A percentile compares a stretch with the other conserved stretches of the same genome.
Evolutionary conservation across 2,329 filamentous ascomycete species (phyloP).

Genomic region (Sporothrix euskadiensis): DNA sequence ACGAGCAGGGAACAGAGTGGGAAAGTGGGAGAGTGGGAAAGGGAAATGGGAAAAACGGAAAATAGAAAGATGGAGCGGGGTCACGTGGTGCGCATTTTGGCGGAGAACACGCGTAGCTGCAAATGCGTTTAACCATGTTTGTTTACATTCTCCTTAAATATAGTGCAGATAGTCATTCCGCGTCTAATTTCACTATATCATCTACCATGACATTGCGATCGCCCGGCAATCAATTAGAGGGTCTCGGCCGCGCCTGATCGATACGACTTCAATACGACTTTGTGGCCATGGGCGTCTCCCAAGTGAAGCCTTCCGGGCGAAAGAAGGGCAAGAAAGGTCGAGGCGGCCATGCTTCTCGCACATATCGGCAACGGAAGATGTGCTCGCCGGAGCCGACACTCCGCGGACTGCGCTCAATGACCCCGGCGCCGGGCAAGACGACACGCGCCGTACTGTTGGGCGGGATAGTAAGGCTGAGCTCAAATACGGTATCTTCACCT

Average conservation of each 20-base stretch:
- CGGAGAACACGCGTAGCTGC: neutral
- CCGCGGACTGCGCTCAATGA: neutral
- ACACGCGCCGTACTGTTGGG: neutral
- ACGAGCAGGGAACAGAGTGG: neutral
- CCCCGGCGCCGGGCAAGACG: neutral
- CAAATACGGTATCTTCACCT: neutral
- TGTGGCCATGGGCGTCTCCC: neutral
- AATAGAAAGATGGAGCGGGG: neutral
- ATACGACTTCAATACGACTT: neutral
- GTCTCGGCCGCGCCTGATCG: neutral
- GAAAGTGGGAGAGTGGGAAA: neutral
- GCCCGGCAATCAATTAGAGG: neutral
- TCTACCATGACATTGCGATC: neutral
- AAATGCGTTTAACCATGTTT: constrained; percentile 9
- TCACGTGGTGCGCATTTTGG: neutral
- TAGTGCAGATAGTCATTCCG: neutral
- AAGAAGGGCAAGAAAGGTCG: neutral
- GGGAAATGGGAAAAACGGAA: neutral
- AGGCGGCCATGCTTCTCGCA: neutral
- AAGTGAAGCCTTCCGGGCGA: neutral
- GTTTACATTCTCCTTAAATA: neutral
- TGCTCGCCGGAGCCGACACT: neutral
- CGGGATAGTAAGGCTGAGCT: neutral
- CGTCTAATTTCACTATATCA: neutral
- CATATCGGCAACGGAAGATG: neutral